phyloP scores from a whole-genome alignment of 2,329 filamentous ascomycete species.

The Epichloe sibirici region DNA sequence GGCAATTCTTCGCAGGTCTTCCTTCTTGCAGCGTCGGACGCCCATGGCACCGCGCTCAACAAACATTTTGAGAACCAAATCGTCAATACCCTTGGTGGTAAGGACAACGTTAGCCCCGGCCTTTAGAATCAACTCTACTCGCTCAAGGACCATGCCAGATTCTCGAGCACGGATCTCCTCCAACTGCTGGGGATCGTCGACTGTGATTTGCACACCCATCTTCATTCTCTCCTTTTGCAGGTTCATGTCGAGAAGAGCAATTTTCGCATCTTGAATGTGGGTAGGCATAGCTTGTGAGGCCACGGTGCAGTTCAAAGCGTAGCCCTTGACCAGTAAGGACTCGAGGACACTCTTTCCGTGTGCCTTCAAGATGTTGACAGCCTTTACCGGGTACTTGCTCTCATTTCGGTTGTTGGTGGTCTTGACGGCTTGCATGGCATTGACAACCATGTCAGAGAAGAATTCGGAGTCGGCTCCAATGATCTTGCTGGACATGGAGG shows the following conservation, averaged over 20 bases:
- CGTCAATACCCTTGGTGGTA: conserved; percentile 97
- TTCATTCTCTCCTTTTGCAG: conserved; percentile 99
- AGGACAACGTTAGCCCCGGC: conserved; percentile 91
- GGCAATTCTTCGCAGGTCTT: conserved; percentile 89
- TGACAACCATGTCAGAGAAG: conserved; percentile 94
- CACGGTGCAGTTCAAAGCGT: conserved; percentile 96
- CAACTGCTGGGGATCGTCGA: conserved; percentile 92
- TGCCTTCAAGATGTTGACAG: conserved; percentile 96
- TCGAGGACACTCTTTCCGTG: conserved; percentile 88
- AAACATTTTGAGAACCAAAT: conserved; percentile 87
- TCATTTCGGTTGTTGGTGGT: conserved; percentile 82
- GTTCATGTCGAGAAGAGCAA: conserved; percentile 95
- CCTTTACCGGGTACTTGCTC: conserved; percentile 95
- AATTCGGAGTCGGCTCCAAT: conserved; percentile 94
- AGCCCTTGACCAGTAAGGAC: conserved; percentile 86
- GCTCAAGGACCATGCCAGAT: conserved; percentile 82
- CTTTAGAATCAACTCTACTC: conserved; percentile 95
- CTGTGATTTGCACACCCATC: conserved; percentile 93
- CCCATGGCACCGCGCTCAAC: conserved; percentile 93
- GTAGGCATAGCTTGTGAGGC: conserved; percentile 98
- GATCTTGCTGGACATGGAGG: conserved; percentile 98
- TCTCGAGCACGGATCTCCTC: conserved; percentile 95
- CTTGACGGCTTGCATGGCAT: conserved; percentile 92
- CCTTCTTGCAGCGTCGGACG: conserved; percentile 94
- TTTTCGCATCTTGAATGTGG: conserved; percentile 83